Evolutionary conservation across 1,284 basidiomycete species (phyloP), one percentile per base, ranked within the genome.

Genomic region (Boletus albobrunnescens): DNA sequence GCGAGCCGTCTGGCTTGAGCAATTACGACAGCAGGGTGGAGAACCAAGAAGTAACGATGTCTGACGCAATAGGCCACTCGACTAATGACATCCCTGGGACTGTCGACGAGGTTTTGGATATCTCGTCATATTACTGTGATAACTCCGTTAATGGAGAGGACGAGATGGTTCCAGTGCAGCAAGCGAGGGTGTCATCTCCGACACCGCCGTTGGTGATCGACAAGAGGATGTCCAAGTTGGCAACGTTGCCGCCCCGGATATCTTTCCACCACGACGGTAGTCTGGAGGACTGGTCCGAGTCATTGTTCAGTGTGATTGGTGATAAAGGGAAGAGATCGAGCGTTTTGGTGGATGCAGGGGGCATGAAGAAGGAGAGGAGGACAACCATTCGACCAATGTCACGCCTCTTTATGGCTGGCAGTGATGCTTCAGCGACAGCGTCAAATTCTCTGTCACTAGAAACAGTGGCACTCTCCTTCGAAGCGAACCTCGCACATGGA

Each of bases 221-320:
- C 52, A 67, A 67, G 44, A 51, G 51, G 33, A 5, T 57, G 36
- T n/a, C 46, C 14, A 60, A 54, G 38, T 28, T 61, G 26, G 49
- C 46, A n/a, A 49, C 33, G 5, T 57, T 74, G 17, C 76, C 80
- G 3, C 81, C 81, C 7, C 72, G 81, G 16, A 54, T 82, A 39
- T 82, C 79, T 2, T 64, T 82, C 16, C 75, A 78, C 53, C 61
- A 67, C 37, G 71, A 72, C 36, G 58, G 56, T 11, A 71, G 58
- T 38, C 56, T 71, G 20, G 65, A 60, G 16, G 65, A 67, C 27
- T 65, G 63, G 63, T 56, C 60, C 11, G 47, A 54, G 44, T 59
- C 64, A 4, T 42, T 65, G 23, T 67, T 65, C 43, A 56, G 32
- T 35, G 64, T 50, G 7, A 55, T 67, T 37, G 56, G 52, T 27